Percentiles rank a stretch among this genome's conserved stretches.
Evolutionary conservation across 2,329 filamentous ascomycete species (phyloP).

Genomic region (Fusarium secorum): DNA sequence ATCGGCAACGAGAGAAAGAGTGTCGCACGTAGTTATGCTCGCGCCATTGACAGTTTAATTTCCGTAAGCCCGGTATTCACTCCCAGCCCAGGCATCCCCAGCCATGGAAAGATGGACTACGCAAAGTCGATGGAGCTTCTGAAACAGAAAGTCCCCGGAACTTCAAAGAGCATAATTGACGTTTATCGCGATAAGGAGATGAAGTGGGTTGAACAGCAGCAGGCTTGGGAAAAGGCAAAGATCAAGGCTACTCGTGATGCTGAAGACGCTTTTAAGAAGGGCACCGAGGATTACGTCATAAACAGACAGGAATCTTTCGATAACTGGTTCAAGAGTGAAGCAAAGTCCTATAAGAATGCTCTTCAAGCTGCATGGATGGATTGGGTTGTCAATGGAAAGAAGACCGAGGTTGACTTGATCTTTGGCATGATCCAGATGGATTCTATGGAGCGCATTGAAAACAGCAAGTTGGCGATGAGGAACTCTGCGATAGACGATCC

Average conservation of each 20-base stretch:
- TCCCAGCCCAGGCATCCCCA: not conserved
- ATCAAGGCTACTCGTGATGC: not conserved
- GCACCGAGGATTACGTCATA: rapidly evolving
- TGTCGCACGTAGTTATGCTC: not conserved
- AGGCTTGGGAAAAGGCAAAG: not conserved
- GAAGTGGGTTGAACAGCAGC: not conserved
- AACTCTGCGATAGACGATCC: not conserved
- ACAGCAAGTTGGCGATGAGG: not conserved
- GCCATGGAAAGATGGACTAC: not conserved
- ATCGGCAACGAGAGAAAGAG: not conserved
- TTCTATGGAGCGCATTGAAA: not conserved
- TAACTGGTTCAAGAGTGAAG: not conserved
- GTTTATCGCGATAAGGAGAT: not conserved
- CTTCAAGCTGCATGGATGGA: not conserved
- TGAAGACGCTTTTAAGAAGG: not conserved
- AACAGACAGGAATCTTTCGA: not conserved
- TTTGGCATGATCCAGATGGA: not conserved
- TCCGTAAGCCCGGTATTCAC: not conserved
- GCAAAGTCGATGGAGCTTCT: not conserved
- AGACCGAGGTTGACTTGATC: not conserved
- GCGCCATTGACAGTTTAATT: not conserved
- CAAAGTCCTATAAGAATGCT: not conserved
- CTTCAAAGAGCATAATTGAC: not conserved
- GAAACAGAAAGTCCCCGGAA: not conserved
- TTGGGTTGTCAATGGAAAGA: not conserved